Evolutionary conservation across 805 yeast species (phyloP).

Genomic region (Schizosaccharomyces cryophilus): DNA sequence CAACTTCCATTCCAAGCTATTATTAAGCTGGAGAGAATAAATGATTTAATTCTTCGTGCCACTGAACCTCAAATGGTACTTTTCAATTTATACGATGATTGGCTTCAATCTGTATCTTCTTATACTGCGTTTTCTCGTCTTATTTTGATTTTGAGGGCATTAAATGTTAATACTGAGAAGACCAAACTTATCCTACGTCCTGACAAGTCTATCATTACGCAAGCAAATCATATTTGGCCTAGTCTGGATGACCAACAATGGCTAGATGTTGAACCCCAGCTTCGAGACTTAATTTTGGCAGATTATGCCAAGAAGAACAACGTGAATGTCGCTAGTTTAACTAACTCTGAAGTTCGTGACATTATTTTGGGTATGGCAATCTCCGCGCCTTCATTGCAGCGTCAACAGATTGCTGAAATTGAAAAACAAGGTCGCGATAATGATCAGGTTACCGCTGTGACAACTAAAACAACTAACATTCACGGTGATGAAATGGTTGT

Average conservation of each 20-base stretch:
- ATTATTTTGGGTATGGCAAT: constrained; percentile 84
- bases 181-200: constrained; percentile 56
- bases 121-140: constrained; percentile 86
- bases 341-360: constrained; percentile 84
- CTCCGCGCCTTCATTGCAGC: constrained; percentile 62
- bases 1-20: constrained; percentile 77
- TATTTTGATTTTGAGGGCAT: constrained; percentile 55
- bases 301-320: constrained; percentile 72
- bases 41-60: constrained; percentile 59
- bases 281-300: constrained; percentile 63
- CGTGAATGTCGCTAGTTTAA: constrained; percentile 63
- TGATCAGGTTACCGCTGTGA: constrained; percentile 42
- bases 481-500: constrained; percentile 93
- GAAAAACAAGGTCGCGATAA: constrained; percentile 21
- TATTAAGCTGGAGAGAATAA: constrained; percentile 52
- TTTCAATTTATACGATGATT: constrained; percentile 80
- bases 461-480: constrained; percentile 63
- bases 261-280: constrained; percentile 66
- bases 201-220: constrained; percentile 41
- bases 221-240: constrained; percentile 84
- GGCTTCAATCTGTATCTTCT: constrained; percentile 63
- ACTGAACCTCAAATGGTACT: constrained; percentile 82
- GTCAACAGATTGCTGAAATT: constrained; percentile 64
- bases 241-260: constrained; percentile 69
- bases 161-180: constrained; percentile 52